A percentile compares a stretch with the other conserved stretches of the same genome.
phyloP scores from a whole-genome alignment of 129 eudicot species.

The Chrysanthemum lavandulifolium region DNA sequence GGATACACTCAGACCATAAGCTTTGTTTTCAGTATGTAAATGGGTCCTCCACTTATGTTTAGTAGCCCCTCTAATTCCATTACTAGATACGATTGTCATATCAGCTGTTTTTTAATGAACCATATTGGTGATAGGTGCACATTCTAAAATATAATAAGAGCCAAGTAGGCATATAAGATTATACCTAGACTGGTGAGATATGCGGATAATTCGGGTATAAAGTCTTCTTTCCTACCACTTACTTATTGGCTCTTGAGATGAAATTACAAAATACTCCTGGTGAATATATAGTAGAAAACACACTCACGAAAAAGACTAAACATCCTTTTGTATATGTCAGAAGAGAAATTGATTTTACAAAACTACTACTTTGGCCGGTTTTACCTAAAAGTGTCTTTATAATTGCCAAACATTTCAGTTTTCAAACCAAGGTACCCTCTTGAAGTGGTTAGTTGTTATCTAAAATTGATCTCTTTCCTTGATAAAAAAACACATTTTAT shows the following conservation, averaged over 20 bases:
- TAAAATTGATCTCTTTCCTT: too few relatives aligned
- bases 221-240: background rate
- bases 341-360: too few relatives aligned
- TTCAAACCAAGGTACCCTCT: too few relatives aligned
- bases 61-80: conserved; percentile 26
- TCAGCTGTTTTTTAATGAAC: conserved; percentile 10
- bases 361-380: too few relatives aligned
- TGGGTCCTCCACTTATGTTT: conserved; percentile 29
- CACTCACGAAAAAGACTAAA: too few relatives aligned
- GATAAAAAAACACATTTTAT: too few relatives aligned
- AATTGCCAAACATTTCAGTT: too few relatives aligned
- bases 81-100: conserved; percentile 29
- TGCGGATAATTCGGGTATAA: conserved; percentile 4
- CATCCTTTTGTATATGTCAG: too few relatives aligned
- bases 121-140: conserved; percentile 10
- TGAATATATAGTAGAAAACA: too few relatives aligned
- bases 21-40: conserved; percentile 18
- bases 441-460: too few relatives aligned
- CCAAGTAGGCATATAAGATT: conserved; percentile 18
- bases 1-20: conserved; percentile 30
- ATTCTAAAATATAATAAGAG: conserved; percentile 18
- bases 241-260: background rate
- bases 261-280: background rate
- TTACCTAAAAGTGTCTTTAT: too few relatives aligned
- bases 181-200: background rate